Evolutionary conservation across 2,329 filamentous ascomycete genomes (phyloP), one percentile per base, ranked within the genome.

Genomic region (Xylaria multiplex): DNA sequence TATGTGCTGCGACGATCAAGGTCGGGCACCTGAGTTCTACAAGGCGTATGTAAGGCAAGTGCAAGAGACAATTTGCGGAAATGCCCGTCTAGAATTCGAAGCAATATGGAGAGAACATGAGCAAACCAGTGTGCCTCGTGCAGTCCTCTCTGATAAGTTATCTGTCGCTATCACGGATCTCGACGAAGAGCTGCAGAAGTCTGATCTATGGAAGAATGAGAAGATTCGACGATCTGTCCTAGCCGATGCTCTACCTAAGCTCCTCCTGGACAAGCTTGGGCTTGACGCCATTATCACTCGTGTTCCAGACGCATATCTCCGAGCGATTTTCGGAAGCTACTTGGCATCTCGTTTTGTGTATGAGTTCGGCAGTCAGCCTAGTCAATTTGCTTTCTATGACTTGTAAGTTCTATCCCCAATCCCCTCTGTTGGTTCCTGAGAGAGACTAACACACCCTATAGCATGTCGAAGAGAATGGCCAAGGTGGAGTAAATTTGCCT

Each of bases 361-460:
- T 80, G 89, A 97, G 79, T 96, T 95, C 78, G 96, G 96, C 75
- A 94, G 93, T 78, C 90, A 88, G 71, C 94, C 96, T 5, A 96
- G 91, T 83, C 95, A 97, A 76, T 98, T 99, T 83, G 93, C 95
- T 45, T 99, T 99, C 85, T 99, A 97, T 81, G 93, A 97, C 78
- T 99, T 98, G 92, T 94, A 83, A 88, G 91, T 91, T 66, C 30
- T 22, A 35, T 40, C 4, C 13, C 5, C 40, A 27, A 42, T 54
- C 1, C 27, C 11, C 22, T 32, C 13, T 13, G 13, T 54, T 43
- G 7, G n/a, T 40, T 58, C 6, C 30, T 14, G 30, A 40, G 24
- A 3, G 13, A 59, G 58, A 40, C 79, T 83, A 79, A 82, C 72
- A 52, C 53, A 43, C 37, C 49, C 9, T 50, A 72, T 69, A 90